A percentile compares a stretch with the other conserved stretches of the same genome.
Evolutionary conservation across 83 land plant species (phyloP).

Genomic region (Isoetes engelmannii): DNA sequence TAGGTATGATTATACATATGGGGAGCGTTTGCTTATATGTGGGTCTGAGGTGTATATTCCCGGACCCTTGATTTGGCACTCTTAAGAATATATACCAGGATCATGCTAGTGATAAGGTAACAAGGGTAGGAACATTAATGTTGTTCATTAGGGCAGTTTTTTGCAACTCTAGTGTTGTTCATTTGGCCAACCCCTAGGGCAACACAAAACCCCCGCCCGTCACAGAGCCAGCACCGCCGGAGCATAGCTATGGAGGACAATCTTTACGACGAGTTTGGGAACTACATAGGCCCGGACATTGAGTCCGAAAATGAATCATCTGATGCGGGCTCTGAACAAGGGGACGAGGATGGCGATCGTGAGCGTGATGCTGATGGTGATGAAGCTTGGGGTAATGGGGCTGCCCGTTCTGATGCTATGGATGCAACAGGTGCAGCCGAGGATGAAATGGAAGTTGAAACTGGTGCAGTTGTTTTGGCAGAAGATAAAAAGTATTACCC

Average conservation of each 20-base stretch:
- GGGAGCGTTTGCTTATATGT: too few species aligned
- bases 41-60: too few species aligned
- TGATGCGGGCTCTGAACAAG: constrained; percentile 29
- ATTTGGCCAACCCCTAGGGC: too few species aligned
- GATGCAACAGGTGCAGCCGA: neutral
- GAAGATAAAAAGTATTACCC: constrained; percentile 99
- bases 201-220: neutral
- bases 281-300: constrained; percentile 97
- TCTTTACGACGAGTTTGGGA: constrained; percentile 96
- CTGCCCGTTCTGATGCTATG: neutral
- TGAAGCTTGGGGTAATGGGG: constrained; percentile 31
- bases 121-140: too few species aligned
- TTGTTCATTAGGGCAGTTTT: too few species aligned
- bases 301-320: constrained; percentile 65
- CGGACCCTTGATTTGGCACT: too few species aligned
- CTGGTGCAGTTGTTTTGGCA: constrained; percentile 55
- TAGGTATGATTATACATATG: too few species aligned
- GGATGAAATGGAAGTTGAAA: constrained; percentile 1
- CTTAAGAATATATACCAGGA: too few species aligned
- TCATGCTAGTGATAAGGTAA: too few species aligned
- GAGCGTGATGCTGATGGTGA: constrained; percentile 29
- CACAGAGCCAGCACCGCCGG: neutral
- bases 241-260: constrained; percentile 68
- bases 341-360: constrained; percentile 24
- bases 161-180: too few species aligned